phyloP scores from a whole-genome alignment of 179 eudicot genomes.

The Carnegiea gigantea region DNA sequence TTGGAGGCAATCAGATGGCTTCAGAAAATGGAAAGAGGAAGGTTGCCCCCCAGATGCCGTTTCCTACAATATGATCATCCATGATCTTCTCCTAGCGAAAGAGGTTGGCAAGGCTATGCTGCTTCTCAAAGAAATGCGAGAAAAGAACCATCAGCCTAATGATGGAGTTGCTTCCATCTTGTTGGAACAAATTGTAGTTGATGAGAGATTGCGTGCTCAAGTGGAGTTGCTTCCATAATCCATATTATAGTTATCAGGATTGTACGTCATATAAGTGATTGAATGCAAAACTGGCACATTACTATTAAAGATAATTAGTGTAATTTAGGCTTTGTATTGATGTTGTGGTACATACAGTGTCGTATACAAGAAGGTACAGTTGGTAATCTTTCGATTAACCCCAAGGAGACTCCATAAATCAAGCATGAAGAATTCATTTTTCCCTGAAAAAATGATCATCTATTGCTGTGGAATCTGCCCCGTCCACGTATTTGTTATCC shows the following conservation, averaged over 20 bases:
- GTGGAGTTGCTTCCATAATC: constrained; percentile 16
- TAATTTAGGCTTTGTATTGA: no score
- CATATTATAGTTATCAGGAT: background rate
- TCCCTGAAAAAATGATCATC: no score
- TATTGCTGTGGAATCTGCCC: no score
- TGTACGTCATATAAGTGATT: background rate
- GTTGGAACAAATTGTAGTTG: constrained; percentile 15
- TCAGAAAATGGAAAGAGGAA: constrained; percentile 21
- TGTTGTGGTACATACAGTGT: no score
- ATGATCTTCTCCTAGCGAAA: constrained; percentile 22
- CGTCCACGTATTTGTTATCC: background rate
- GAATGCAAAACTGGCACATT: background rate
- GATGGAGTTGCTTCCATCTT: constrained; percentile 10
- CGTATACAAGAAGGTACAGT: no score
- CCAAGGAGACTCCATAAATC: no score
- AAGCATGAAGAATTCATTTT: no score
- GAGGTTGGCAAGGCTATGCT: constrained; percentile 22
- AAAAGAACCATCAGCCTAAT: constrained; percentile 19
- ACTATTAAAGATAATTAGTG: no score
- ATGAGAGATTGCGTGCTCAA: constrained; percentile 6
- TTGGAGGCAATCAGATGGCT: constrained; percentile 20
- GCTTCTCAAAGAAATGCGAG: constrained; percentile 14
- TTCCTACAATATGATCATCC: constrained; percentile 18
- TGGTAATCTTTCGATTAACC: no score
- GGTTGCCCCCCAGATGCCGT: constrained; percentile 23